Evolutionary conservation across 2,329 filamentous ascomycete species (phyloP), one percentile per base, ranked within the genome.

Genomic region (Talaromyces piceae): DNA sequence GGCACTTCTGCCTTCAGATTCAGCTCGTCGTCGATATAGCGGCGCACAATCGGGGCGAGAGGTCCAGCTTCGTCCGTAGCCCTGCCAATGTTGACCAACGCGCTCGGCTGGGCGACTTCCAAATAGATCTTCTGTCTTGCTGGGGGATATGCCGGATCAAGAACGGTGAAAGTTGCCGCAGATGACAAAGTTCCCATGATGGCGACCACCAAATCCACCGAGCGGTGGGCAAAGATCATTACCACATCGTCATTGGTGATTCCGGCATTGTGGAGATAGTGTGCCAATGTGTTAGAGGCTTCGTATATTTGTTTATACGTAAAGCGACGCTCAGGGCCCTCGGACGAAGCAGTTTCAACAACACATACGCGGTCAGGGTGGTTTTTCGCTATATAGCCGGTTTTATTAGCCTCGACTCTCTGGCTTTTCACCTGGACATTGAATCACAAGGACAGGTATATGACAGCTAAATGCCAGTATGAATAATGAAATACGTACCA

Each of bases 281-380:
- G 83, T 20, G 89, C 87, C 5, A 96, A 68, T 16, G 82, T 77
- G 65, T 94, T 94, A 26, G 88, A 86, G 0, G 86, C 84, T 72
- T 95, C 86, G 63, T 90, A 79, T 63, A 97, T 95, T 62, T 95
- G 88, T 57, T 76, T 76, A 68, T 96, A 97, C 22, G 83, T 91
- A 69, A 93, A 96, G 45, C 70, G 72, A 56, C 87, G 77, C 64
- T 83, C 74, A 6, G 83, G 77, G 2, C 76, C 73, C 26, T 62
- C 69, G 47, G 61, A 66, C 1, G 65, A 72, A 59, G 76, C 67
- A 50, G 84, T 88, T 62, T 87, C 84, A 2, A 86, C 75, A 3
- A 88, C 82, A 60, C 84, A 88, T 50, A 78, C 68, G 61, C 81
- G 75, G 37, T 88, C 82, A 1, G 89, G 89, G 61, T 87, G 77